Evolutionary conservation across 768 basidiomycete genomes (phyloP).

Genomic region (Suillus subaureus): DNA sequence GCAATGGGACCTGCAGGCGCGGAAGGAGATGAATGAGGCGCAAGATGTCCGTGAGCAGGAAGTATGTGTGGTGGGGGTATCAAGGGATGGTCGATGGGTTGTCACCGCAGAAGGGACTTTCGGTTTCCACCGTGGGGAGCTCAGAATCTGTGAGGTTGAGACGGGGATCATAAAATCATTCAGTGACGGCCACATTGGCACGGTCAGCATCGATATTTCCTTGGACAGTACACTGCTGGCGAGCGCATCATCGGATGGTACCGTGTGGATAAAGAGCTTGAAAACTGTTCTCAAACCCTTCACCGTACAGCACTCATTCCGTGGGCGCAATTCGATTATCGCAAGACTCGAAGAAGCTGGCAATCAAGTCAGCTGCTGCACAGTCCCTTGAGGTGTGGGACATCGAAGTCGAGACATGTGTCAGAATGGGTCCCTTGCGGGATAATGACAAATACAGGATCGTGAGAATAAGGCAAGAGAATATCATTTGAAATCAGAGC

Average conservation of each 20-base stretch:
- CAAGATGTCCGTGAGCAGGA: neutral
- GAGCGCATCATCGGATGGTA: neutral
- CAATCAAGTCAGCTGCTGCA: neutral
- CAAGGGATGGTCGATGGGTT: conserved; percentile 1
- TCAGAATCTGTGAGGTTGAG: neutral
- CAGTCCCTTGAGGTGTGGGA: neutral
- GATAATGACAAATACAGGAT: neutral
- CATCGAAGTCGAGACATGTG: neutral
- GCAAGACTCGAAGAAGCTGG: neutral
- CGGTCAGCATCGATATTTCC: neutral
- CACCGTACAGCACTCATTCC: no score
- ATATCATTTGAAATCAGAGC: no score
- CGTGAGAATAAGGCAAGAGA: no score
- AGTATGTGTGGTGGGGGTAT: neutral
- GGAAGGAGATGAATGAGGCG: neutral
- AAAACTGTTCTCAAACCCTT: no score
- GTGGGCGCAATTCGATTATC: conserved; percentile 1
- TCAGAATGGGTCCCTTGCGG: neutral
- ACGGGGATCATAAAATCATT: neutral
- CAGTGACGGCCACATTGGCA: neutral
- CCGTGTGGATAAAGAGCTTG: neutral
- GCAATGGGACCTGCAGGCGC: neutral
- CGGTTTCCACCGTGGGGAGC: neutral
- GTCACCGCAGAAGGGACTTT: neutral
- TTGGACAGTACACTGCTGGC: neutral